A percentile compares a stretch with the other conserved stretches of the same genome.
phyloP scores from a whole-genome alignment of 257 asterid genomes.

The Paraleonurus japonicus region DNA sequence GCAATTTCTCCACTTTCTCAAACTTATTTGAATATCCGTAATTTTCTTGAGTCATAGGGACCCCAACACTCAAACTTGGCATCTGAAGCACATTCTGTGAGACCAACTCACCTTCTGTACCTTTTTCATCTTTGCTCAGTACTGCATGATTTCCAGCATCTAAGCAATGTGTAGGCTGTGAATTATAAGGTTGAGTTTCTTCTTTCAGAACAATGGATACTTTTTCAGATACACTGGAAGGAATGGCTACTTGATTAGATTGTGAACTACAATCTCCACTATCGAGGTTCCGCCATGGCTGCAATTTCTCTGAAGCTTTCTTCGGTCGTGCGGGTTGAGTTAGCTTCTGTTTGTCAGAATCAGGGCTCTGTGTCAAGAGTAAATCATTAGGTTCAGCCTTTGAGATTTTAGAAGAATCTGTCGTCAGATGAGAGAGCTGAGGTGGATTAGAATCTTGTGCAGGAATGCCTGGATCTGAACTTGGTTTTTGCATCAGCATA shows the following conservation, averaged over 20 bases:
- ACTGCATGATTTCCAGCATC: slow-evolving; percentile 26
- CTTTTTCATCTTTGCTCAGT: slow-evolving; percentile 27
- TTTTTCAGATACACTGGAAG: slow-evolving; percentile 11
- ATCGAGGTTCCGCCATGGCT: slow-evolving; percentile 38
- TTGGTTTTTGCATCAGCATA: slow-evolving; percentile 29
- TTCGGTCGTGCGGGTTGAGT: slow-evolving; percentile 10
- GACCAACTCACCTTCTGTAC: background rate
- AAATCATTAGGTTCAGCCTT: slow-evolving; percentile 23
- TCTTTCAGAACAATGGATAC: slow-evolving; percentile 26
- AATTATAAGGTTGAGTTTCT: slow-evolving; percentile 26
- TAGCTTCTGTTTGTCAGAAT: slow-evolving; percentile 21
- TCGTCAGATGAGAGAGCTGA: slow-evolving; percentile 24
- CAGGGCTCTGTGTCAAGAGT: slow-evolving; percentile 20
- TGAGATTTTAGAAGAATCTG: slow-evolving; percentile 12
- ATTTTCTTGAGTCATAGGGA: slow-evolving; percentile 30
- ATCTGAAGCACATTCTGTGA: slow-evolving; percentile 25
- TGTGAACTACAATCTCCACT: slow-evolving; percentile 29
- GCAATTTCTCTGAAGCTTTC: slow-evolving; percentile 37
- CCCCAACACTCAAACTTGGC: slow-evolving; percentile 28
- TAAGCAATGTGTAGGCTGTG: slow-evolving; percentile 26
- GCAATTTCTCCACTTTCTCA: slow-evolving; percentile 61
- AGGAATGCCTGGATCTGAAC: slow-evolving; percentile 25
- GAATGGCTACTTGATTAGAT: slow-evolving; percentile 22
- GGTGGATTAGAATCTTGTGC: slow-evolving; percentile 37
- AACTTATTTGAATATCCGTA: slow-evolving; percentile 30